Conservation (phyloP, 192 early-diverging fungal species). For the Chytriomyces sp. region DNA sequence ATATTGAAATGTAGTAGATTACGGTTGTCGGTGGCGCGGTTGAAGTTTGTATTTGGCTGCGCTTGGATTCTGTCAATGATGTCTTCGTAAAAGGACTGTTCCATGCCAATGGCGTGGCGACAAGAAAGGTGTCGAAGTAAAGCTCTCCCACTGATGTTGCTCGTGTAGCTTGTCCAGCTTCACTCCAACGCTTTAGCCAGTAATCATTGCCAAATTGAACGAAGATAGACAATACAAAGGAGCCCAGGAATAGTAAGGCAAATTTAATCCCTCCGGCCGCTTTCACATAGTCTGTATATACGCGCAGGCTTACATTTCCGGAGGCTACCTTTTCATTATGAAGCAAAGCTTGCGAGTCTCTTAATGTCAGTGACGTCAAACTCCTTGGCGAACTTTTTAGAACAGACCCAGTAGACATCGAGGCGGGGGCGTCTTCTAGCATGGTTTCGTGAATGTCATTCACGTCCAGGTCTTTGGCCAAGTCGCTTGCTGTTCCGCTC, state of each 20-base stretch:
- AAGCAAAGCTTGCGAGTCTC: not conserved
- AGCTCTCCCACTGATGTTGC: not conserved
- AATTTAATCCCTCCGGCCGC: conserved; percentile 36
- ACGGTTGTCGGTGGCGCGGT: too few relatives aligned
- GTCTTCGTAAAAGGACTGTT: not conserved
- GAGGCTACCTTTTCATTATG: conserved; percentile 26
- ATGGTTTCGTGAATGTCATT: conserved; percentile 3
- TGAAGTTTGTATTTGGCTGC: too few relatives aligned
- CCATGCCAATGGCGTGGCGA: not conserved
- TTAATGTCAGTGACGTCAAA: not conserved
- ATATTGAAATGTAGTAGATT: not conserved
- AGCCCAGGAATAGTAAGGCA: conserved; percentile 4
- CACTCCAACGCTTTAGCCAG: conserved; percentile 49
- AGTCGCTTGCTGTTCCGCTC: conserved; percentile 30
- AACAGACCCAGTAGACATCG: not conserved
- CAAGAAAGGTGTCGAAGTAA: not conserved
- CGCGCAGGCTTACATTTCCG: conserved; percentile 8
- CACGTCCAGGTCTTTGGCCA: conserved; percentile 22
- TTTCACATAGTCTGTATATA: conserved; percentile 33
- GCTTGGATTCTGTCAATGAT: too few relatives aligned
- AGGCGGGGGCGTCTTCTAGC: not conserved
- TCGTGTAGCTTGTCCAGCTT: conserved; percentile 10
- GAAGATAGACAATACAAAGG: conserved; percentile 9
- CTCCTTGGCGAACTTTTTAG: not conserved
- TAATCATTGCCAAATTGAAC: conserved; percentile 37